These are phyloP conservation scores for Tubosaeta sp. DNA, from an alignment of 768 basidiomycete species.

Conservation along the genomic window DNA sequence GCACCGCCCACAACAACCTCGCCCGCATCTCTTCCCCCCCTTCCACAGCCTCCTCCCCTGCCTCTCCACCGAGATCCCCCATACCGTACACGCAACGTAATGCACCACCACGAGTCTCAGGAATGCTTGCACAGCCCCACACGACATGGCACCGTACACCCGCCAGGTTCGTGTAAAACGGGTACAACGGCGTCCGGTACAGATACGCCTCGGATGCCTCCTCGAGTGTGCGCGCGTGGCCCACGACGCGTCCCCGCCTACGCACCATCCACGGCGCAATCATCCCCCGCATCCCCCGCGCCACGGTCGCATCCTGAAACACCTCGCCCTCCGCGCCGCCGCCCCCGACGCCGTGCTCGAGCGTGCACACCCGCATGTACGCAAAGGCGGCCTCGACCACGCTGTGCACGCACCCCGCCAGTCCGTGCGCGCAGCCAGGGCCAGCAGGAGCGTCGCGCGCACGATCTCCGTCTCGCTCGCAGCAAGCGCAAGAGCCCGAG, in stretches of 20 bases:
- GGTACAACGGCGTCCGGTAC: conserved; percentile 40
- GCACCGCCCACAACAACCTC: conserved; percentile 49
- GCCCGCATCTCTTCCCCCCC: conserved; percentile 18
- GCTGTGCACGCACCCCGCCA: conserved; percentile 30
- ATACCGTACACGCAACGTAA: conserved; percentile 72
- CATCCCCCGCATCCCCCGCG: conserved; percentile 53
- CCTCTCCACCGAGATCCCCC: conserved; percentile 36
- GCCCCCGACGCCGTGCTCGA: conserved; percentile 66
- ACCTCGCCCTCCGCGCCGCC: conserved; percentile 47
- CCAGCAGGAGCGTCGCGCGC: conserved; percentile 63
- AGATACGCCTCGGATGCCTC: conserved; percentile 53
- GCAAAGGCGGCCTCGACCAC: conserved; percentile 50
- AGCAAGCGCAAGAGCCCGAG: conserved; percentile 59
- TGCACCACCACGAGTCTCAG: conserved; percentile 67
- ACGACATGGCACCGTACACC: conserved; percentile 89
- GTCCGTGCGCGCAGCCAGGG: conserved; percentile 45
- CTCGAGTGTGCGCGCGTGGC: conserved; percentile 38
- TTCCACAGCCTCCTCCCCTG: not conserved
- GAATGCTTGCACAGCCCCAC: conserved; percentile 56
- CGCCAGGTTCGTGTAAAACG: conserved; percentile 85
- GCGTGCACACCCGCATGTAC: conserved; percentile 94
- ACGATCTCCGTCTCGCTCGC: conserved; percentile 78
- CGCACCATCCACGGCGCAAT: conserved; percentile 49
- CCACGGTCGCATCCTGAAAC: conserved; percentile 69
- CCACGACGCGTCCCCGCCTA: not conserved